Evolutionary conservation across 306 rosid genomes (phyloP), one percentile per base, ranked within the genome.

Genomic region (Acacia melanoxylon): DNA sequence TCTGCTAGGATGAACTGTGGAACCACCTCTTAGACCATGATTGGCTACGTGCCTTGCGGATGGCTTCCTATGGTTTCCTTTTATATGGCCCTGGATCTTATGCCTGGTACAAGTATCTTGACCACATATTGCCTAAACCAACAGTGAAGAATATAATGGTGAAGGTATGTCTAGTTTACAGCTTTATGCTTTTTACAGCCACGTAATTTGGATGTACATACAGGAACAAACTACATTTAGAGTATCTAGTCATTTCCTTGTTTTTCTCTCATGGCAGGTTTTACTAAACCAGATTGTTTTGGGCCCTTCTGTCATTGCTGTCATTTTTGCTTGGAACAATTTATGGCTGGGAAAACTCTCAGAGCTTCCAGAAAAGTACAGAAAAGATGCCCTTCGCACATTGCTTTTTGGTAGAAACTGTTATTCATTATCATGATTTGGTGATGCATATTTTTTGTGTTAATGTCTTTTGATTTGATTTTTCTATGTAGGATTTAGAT

Each of bases 81-180:
- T 27, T 89, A 40, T 93, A 95, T 75, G 99, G 99, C 24, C 99
- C 99, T 29, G 98, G 99, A 68, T 93, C 99, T 68, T 93, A 88
- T 89, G 93, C 92, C 41, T 95, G 99, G 99, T 95, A 95, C 88
- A 90, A 89, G 84, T 89, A 24, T 78, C 97, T 95, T 77, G 99
- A 95, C 74, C 89, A 66, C 72, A 59, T 44, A 69, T 75, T 93
- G 80, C 94, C 95, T 2, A 83, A 84, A 72, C 88, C 85, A 76
- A 87, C 97, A 0, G 96, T 84, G 20, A 72, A 74, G 79, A 95
- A 95, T 84, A 46, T 95, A 75, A 27, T 89, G 81, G 73, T 93
- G 63, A 95, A 95, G 99, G 99, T 95, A 76, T 51, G 80, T 27
- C 63, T 70, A 17, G 24, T 33, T 71, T 87, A 40, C 14, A 40